Evolutionary conservation across 176 grass and related monocot species (phyloP).

Genomic region (Pontederia paniculata): DNA sequence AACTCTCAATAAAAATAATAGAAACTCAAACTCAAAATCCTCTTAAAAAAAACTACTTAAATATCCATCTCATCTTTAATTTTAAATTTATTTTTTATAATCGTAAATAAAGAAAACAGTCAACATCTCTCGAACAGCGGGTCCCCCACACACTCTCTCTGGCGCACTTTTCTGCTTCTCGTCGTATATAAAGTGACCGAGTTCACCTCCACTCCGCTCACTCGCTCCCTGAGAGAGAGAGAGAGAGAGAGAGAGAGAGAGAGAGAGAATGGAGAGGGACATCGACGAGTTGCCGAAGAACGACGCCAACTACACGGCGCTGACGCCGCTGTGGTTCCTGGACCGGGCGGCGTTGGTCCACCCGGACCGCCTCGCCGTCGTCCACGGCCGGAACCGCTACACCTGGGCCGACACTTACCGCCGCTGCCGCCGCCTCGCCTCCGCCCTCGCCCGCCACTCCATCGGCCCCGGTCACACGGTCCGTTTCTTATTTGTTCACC

Average conservation of each 20-base stretch:
- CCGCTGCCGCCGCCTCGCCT: conserved; percentile 78
- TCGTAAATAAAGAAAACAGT: too few species aligned
- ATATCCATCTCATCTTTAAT: too few species aligned
- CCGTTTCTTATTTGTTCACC: background rate
- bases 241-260: conserved; percentile 22
- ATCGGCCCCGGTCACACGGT: conserved; percentile 60
- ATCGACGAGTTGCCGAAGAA: conserved; percentile 92
- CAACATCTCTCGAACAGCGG: too few species aligned
- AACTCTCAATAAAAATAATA: too few species aligned
- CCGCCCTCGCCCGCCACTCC: conserved; percentile 50
- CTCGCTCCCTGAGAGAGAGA: conserved; percentile 15
- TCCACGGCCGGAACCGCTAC: conserved; percentile 63
- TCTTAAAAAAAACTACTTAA: too few species aligned
- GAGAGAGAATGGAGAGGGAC: conserved; percentile 61
- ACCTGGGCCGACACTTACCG: conserved; percentile 84
- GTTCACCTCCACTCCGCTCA: background rate
- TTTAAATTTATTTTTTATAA: too few species aligned
- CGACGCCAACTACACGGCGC: conserved; percentile 71
- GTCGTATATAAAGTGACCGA: background rate
- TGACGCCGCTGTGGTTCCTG: conserved; percentile 94
- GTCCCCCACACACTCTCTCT: too few species aligned
- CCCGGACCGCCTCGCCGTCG: conserved; percentile 41
- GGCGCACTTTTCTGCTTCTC: too few species aligned
- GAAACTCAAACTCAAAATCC: too few species aligned
- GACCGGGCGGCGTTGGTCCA: conserved; percentile 79